These are phyloP conservation scores for Martiniozyma abietophila DNA, from an alignment of 805 yeast genomes.

Conservation along the genomic window DNA sequence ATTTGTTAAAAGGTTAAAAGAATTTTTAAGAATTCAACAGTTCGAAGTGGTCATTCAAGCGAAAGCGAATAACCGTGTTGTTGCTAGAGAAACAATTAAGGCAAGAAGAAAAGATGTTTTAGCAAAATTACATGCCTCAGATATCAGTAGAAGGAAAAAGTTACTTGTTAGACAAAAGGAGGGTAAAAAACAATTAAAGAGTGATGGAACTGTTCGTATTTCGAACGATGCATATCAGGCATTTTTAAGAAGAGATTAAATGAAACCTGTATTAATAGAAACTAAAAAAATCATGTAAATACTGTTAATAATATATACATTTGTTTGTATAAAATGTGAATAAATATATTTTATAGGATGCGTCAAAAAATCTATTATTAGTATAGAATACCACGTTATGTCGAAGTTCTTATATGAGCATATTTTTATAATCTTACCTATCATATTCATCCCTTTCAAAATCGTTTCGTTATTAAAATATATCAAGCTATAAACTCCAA, in stretches of 20 bases:
- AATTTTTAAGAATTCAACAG: slow-evolving; percentile 69
- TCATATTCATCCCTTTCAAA: no score
- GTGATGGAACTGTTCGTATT: slow-evolving; percentile 68
- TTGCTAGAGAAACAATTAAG: slow-evolving; percentile 89
- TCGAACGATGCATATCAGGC: slow-evolving; percentile 86
- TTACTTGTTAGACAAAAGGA: slow-evolving; percentile 82
- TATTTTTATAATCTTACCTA: no score
- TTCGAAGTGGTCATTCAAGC: slow-evolving; percentile 94
- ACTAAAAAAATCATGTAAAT: no score
- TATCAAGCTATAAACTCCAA: no score
- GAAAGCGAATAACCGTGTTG: slow-evolving; percentile 62
- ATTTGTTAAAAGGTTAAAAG: slow-evolving; percentile 76
- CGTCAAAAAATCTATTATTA: no score
- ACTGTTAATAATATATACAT: no score
- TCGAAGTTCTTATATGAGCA: no score
- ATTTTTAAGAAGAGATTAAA: slow-evolving; percentile 41
- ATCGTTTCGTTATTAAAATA: no score
- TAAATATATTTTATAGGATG: no score
- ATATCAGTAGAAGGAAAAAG: slow-evolving; percentile 82
- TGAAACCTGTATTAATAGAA: not conserved
- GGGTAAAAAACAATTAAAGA: slow-evolving; percentile 80
- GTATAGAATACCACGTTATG: no score
- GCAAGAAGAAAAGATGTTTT: slow-evolving; percentile 94
- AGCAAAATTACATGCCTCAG: slow-evolving; percentile 89
- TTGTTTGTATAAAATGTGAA: slow-evolving; percentile 2